Percentiles rank a stretch among this genome's conserved stretches.
Evolutionary conservation across 306 rosid species (phyloP).

Genomic region (Trifolium pratense): DNA sequence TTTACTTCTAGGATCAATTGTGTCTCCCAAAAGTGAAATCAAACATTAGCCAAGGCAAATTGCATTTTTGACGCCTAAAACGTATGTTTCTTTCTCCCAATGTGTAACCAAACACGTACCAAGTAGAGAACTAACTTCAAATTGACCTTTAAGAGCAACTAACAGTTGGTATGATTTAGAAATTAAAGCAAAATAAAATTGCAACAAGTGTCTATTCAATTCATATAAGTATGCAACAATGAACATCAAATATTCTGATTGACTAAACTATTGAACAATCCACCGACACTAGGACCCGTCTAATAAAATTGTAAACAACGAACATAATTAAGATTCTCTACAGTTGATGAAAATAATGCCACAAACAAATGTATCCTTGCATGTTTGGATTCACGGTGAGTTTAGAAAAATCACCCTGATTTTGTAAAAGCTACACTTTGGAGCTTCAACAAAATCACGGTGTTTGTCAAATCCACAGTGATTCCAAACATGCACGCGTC

Average conservation of each 20-base stretch:
- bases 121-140: not conserved
- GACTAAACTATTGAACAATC: not conserved
- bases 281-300: not conserved
- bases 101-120: not conserved
- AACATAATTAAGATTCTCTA: not conserved
- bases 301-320: not conserved
- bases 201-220: not conserved
- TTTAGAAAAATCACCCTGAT: no score
- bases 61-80: not conserved
- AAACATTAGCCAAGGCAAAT: not conserved
- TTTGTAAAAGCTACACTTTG: no score
- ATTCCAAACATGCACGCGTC: not conserved
- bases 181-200: not conserved
- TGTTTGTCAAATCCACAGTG: no score
- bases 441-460: no score
- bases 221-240: not conserved
- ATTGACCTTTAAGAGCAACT: not conserved
- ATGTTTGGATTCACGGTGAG: no score
- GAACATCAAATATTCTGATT: not conserved
- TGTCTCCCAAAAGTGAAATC: not conserved
- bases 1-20: not conserved
- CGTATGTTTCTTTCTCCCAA: not conserved
- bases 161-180: not conserved
- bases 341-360: not conserved
- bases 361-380: not conserved